Conservation (phyloP, 164 flowering plant genomes). For the Paratinospora sagittata region DNA sequence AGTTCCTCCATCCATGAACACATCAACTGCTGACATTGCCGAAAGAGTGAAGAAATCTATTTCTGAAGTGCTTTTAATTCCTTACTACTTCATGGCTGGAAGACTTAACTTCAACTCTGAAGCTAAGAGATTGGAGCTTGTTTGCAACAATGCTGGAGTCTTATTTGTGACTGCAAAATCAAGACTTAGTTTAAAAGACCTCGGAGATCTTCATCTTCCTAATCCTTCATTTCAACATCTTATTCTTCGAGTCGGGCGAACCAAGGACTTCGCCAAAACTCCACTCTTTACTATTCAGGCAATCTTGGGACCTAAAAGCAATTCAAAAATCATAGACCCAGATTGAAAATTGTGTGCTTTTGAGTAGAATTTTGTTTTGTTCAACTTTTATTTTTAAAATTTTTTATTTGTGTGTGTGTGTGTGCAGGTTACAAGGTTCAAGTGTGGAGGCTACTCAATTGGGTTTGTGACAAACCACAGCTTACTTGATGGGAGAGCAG, state of each 20-base stretch:
- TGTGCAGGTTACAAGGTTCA: conserved; percentile 42
- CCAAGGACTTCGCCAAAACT: conserved; percentile 20
- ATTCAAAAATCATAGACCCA: neutral
- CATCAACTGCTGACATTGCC: conserved; percentile 16
- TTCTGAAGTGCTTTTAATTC: conserved; percentile 30
- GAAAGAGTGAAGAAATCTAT: conserved; percentile 32
- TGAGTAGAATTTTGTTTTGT: too few relatives aligned
- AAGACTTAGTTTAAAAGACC: conserved; percentile 29
- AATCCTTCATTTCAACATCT: conserved; percentile 33
- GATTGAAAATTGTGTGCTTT: neutral
- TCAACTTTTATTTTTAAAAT: too few relatives aligned
- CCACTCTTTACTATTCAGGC: conserved; percentile 44
- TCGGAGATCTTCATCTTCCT: conserved; percentile 35
- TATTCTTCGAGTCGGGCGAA: conserved; percentile 25
- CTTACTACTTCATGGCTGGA: conserved; percentile 51
- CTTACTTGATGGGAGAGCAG: conserved; percentile 43
- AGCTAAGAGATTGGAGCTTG: conserved; percentile 32
- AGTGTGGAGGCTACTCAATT: conserved; percentile 42
- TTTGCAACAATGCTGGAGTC: conserved; percentile 43
- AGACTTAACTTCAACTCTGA: conserved; percentile 29
- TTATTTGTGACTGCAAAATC: conserved; percentile 34
- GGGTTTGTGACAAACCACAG: conserved; percentile 41
- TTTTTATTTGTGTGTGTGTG: neutral
- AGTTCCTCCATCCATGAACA: conserved; percentile 6
- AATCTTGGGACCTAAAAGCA: neutral